Evolutionary conservation across 2,329 filamentous ascomycete genomes (phyloP).

Genomic region (Alternaria alternata): DNA sequence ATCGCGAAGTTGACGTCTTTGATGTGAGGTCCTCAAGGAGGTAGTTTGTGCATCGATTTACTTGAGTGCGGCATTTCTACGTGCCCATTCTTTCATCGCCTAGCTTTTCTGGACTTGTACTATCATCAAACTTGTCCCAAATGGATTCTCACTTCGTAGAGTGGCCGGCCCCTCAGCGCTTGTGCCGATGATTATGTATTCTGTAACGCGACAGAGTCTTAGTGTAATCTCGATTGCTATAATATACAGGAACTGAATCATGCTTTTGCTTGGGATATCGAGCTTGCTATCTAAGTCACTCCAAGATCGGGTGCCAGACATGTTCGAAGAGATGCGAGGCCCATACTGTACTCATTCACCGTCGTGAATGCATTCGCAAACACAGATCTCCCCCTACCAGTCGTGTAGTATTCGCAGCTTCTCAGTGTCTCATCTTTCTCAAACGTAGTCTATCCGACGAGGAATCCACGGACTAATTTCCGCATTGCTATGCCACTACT

Average conservation of each 20-base stretch:
- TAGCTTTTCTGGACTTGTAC: too few species aligned
- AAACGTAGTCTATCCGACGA: too few species aligned
- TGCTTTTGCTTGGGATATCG: not conserved
- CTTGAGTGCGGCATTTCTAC: not conserved
- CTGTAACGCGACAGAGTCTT: not conserved
- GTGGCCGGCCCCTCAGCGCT: not conserved
- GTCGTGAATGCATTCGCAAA: not conserved
- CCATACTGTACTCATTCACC: not conserved
- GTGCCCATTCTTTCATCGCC: too few species aligned
- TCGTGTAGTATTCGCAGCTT: too few species aligned
- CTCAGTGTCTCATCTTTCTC: not conserved
- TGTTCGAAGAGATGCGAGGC: not conserved
- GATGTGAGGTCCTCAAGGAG: constrained; percentile 30
- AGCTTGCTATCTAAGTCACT: not conserved
- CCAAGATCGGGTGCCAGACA: not conserved
- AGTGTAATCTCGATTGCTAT: not conserved
- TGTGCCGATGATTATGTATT: not conserved
- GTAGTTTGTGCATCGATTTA: not conserved
- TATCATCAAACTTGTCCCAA: too few species aligned
- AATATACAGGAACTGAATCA: not conserved
- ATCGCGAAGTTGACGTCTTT: constrained; percentile 39
- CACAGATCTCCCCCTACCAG: not conserved
- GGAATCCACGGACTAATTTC: not conserved
- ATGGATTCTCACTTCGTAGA: too few species aligned
- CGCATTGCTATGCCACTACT: not conserved